Evolutionary conservation across 331 rosid species (phyloP).

Genomic region (Prunus yedoensis): DNA sequence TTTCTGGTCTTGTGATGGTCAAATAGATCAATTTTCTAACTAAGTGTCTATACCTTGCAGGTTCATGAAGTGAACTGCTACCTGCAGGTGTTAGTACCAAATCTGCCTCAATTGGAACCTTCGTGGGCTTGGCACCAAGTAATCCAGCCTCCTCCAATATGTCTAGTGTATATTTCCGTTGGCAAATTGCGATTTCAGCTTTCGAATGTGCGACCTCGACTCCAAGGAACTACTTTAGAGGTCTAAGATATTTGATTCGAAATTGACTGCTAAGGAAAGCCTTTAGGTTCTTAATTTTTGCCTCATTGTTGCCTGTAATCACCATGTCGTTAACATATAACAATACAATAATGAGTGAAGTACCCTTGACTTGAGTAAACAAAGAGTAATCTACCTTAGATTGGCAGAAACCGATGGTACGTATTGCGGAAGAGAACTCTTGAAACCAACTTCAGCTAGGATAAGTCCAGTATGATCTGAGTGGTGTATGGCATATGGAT

Average conservation of each 20-base stretch:
- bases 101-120: background rate
- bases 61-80: background rate
- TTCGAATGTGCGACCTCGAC: background rate
- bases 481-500: background rate
- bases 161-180: background rate
- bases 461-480: background rate
- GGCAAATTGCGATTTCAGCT: background rate
- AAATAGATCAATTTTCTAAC: background rate
- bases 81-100: background rate
- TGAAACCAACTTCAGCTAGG: background rate
- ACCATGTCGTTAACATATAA: conserved; percentile 13
- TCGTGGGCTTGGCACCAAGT: background rate
- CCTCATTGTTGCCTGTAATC: background rate
- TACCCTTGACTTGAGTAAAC: too few relatives aligned
- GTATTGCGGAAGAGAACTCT: background rate
- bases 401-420: background rate
- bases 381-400: too few relatives aligned
- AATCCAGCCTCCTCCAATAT: conserved; percentile 2
- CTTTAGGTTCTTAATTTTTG: background rate
- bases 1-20: background rate
- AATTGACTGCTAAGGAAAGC: background rate
- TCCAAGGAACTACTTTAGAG: background rate
- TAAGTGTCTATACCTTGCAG: background rate
- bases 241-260: background rate
- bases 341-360: background rate